Conservation (phyloP, 345 rosid genomes). For the Dimocarpus longan region DNA sequence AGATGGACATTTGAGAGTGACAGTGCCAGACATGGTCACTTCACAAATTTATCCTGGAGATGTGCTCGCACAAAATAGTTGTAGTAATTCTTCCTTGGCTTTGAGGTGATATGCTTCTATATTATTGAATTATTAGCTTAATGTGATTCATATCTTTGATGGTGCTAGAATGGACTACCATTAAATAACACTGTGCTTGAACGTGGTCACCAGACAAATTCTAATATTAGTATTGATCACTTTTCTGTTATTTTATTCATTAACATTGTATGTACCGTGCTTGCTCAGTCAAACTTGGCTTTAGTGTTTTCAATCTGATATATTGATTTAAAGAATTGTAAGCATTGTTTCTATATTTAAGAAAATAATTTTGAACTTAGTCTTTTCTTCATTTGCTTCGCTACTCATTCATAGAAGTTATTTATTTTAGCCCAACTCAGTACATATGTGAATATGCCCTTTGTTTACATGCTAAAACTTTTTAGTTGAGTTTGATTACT, state of each 20-base stretch:
- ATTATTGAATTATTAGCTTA: background rate
- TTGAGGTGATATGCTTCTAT: conserved; percentile 52
- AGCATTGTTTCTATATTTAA: background rate
- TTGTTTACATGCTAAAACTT: background rate
- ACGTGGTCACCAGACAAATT: background rate
- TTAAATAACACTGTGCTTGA: background rate
- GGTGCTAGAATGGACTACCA: background rate
- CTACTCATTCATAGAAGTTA: background rate
- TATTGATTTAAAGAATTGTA: background rate
- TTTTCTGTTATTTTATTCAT: background rate
- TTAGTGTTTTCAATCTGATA: background rate
- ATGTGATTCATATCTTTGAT: background rate
- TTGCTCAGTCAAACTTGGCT: background rate
- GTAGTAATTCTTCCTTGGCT: conserved; percentile 37
- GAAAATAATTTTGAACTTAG: background rate
- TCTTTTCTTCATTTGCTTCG: background rate
- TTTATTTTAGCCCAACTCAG: background rate
- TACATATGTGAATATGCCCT: background rate
- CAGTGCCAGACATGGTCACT: conserved; percentile 36
- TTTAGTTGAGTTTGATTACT: background rate
- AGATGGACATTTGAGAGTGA: conserved; percentile 37
- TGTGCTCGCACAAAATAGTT: conserved; percentile 25
- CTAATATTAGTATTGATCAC: background rate
- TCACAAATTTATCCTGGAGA: conserved; percentile 45
- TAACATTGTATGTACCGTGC: background rate